Percentiles rank a stretch among this genome's conserved stretches.
Evolutionary conservation across 2,329 filamentous ascomycete species (phyloP).

Genomic region (Fusarium sublunatum): DNA sequence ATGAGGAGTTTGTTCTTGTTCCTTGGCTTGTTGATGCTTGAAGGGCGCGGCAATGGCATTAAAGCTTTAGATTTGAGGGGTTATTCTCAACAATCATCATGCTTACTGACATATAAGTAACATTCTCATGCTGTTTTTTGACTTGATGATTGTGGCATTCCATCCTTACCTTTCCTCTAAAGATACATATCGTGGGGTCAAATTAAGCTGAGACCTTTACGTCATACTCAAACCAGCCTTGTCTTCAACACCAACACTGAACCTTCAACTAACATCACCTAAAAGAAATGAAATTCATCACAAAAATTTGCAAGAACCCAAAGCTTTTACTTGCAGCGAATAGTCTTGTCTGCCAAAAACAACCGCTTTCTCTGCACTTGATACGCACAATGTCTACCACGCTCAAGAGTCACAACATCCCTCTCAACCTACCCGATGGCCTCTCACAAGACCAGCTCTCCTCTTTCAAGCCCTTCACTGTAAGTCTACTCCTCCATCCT

Average conservation of each 20-base stretch:
- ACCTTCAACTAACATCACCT: neutral
- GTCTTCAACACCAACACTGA: neutral
- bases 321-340: conserved; percentile 6
- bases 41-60: no score
- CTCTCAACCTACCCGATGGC: conserved; percentile 58
- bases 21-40: neutral
- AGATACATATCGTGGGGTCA: conserved; percentile 4
- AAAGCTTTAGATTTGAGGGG: neutral
- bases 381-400: conserved; percentile 41
- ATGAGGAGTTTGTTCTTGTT: neutral
- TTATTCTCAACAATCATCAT: no score
- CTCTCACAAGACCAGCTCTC: conserved; percentile 59
- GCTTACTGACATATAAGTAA: no score
- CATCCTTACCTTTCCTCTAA: neutral
- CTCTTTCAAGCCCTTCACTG: conserved; percentile 63
- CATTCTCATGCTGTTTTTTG: no score
- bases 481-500: conserved; percentile 40
- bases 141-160: neutral
- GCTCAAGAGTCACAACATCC: conserved; percentile 48
- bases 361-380: neutral
- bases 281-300: conserved; percentile 28
- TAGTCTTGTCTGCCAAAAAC: conserved; percentile 5
- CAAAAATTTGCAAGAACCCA: conserved; percentile 10
- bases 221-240: conserved; percentile 13
- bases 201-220: conserved; percentile 5